Base-by-base conservation (phyloP, 2,329 filamentous ascomycete genomes). In the Cryphonectria japonica region DNA sequence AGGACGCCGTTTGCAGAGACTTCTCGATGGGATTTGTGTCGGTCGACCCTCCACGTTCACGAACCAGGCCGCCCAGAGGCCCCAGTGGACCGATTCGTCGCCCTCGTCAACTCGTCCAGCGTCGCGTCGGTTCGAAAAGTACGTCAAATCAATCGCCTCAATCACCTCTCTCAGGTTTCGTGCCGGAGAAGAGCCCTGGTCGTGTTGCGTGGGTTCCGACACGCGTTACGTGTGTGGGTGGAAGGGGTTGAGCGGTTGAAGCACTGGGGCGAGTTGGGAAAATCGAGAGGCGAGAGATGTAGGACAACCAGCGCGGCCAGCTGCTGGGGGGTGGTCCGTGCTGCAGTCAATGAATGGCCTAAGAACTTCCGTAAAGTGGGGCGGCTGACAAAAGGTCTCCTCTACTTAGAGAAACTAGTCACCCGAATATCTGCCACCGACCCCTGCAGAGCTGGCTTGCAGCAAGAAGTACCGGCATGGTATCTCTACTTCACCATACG, bases 151-250 rank as follows among this genome's bases (percentile, higher is more conserved):
- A 72, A 72, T 80, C 77, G 76, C 82, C 80, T 81, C 80, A 77
- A 73, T 78, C 75, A 76, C 74, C 75, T 77, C 78, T 73, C 66
- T 83, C 78, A 77, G 77, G 76, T 75, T 72, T 72, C 75, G 76
- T 78, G 76, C 80, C 79, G 78, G 76, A 76, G 71, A 72, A 69
- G 76, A 77, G 78, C 34, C 76, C 71, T 74, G 73, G 77, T 76
- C 75, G 76, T 76, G 73, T 77, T 77, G 81, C 80, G 80, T 82
- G 83, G 83, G 83, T 82, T 80, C 81, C 82, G 85, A 85, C 85
- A 84, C 86, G 87, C 83, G 83, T 82, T 81, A 80, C 82, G 83
- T 84, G 66, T 66, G 29, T 46, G 62, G 82, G 73, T 76, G 74
- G 77, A 73, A 74, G 70, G 69, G 57, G 77, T 78, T 76, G 79